These are phyloP conservation scores for Talaromyces amestolkiae DNA, from an alignment of 2,329 filamentous ascomycete species.

Conservation along the genomic window DNA sequence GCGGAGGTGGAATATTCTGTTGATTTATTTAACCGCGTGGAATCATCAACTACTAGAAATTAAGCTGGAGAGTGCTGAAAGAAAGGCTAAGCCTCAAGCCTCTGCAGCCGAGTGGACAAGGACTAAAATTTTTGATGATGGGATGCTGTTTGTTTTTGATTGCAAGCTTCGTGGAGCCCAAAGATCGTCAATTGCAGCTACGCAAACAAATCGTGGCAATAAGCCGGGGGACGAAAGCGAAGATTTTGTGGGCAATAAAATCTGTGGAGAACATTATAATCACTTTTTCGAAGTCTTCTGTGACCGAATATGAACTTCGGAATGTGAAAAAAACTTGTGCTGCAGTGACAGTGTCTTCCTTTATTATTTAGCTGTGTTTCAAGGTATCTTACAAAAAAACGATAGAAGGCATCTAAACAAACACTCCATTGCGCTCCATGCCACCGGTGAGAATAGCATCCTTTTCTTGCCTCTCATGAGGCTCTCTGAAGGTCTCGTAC, in stretches of 20 bases:
- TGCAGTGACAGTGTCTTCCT: too few relatives aligned
- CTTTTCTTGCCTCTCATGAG: constrained; percentile 13
- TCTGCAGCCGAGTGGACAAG: not conserved
- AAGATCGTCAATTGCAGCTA: too few relatives aligned
- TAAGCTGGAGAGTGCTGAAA: constrained; percentile 2
- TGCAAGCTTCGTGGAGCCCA: not conserved
- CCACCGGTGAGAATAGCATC: constrained; percentile 12
- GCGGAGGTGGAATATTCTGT: not conserved
- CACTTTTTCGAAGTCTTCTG: too few relatives aligned
- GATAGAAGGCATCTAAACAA: not conserved
- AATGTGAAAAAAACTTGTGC: too few relatives aligned
- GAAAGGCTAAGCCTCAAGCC: not conserved
- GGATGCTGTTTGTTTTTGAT: not conserved
- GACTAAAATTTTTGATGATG: constrained; percentile 45
- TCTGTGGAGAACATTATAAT: too few relatives aligned
- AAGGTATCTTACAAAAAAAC: too few relatives aligned
- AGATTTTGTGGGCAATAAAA: too few relatives aligned
- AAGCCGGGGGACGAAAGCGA: too few relatives aligned
- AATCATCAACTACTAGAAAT: constrained; percentile 36
- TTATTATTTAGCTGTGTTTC: too few relatives aligned
- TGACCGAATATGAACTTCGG: too few relatives aligned
- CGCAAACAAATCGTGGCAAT: too few relatives aligned
- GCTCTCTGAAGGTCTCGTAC: constrained; percentile 5
- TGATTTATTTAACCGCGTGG: constrained; percentile 34
- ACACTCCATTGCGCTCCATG: constrained; percentile 9